These are phyloP conservation scores for Tremellales sp. DNA, from an alignment of 1,284 basidiomycete genomes.

Conservation along the genomic window DNA sequence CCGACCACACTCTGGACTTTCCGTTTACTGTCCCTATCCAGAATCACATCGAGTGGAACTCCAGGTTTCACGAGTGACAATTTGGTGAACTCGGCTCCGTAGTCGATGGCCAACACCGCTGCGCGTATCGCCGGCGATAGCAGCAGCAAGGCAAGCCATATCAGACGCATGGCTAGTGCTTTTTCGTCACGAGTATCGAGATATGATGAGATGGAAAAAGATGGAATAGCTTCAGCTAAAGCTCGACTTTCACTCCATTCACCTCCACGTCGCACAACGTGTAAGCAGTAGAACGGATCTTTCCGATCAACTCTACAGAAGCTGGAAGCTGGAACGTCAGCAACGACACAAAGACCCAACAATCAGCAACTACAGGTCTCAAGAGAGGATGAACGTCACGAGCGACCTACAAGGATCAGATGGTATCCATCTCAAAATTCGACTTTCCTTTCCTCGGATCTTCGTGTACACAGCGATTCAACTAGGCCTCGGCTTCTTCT, in stretches of 20 bases:
- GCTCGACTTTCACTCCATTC: too few relatives aligned
- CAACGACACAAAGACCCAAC: too few relatives aligned
- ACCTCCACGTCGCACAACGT: background rate
- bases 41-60: constrained; percentile 88
- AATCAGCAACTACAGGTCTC: too few relatives aligned
- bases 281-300: background rate
- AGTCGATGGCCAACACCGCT: constrained; percentile 82
- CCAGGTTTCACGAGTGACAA: constrained; percentile 95
- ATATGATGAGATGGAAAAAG: background rate
- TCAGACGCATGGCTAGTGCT: constrained; percentile 1
- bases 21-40: constrained; percentile 94
- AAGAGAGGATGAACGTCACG: too few relatives aligned
- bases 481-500: too few relatives aligned
- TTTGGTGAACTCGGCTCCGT: constrained; percentile 94
- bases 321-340: too few relatives aligned
- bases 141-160: constrained; percentile 31
- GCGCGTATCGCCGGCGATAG: constrained; percentile 40
- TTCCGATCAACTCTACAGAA: too few relatives aligned
- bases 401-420: too few relatives aligned
- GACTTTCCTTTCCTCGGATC: too few relatives aligned
- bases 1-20: constrained; percentile 86
- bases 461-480: too few relatives aligned
- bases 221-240: background rate
- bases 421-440: too few relatives aligned
- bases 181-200: background rate